Percentiles rank a stretch among this genome's conserved stretches.
Evolutionary conservation across 2,329 filamentous ascomycete genomes (phyloP).

Genomic region (Lachnellula cervina): DNA sequence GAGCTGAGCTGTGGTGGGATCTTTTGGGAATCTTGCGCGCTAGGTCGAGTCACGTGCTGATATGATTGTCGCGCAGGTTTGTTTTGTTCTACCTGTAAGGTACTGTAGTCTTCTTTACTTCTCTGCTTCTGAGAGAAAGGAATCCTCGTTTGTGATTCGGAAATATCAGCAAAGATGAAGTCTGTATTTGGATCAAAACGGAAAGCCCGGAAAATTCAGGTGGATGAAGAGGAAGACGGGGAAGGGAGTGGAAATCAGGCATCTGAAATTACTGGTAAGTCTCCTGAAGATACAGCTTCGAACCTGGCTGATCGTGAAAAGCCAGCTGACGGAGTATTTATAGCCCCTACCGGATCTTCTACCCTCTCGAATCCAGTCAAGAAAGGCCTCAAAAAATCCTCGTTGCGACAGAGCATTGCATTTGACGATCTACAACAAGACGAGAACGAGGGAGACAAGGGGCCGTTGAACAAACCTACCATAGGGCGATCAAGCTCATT

Average conservation of each 20-base stretch:
- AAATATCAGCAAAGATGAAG: constrained; percentile 21
- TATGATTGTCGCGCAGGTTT: constrained; percentile 7
- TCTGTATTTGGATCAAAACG: constrained; percentile 48
- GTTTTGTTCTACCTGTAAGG: background rate
- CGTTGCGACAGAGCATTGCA: constrained; percentile 52
- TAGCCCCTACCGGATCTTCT: constrained; percentile 14
- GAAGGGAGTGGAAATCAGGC: constrained; percentile 30
- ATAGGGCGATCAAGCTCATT: constrained; percentile 43
- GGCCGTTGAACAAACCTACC: constrained; percentile 35
- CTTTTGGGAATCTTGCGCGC: background rate
- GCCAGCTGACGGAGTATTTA: constrained; percentile 21
- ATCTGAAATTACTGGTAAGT: constrained; percentile 25
- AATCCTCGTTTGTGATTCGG: too few species aligned
- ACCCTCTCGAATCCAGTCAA: constrained; percentile 38
- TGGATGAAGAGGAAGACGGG: constrained; percentile 59
- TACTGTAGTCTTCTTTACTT: background rate
- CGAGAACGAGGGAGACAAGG: constrained; percentile 20
- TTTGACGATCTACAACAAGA: constrained; percentile 31
- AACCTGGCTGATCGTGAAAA: constrained; percentile 26
- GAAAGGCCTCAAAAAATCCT: constrained; percentile 54
- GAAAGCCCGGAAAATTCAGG: constrained; percentile 73
- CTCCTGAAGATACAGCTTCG: constrained; percentile 12
- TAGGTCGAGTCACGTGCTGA: constrained; percentile 25
- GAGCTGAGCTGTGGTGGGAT: background rate
- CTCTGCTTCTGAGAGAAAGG: too few species aligned